Conservation (phyloP, 768 basidiomycete species). For the Suillus plorans region DNA sequence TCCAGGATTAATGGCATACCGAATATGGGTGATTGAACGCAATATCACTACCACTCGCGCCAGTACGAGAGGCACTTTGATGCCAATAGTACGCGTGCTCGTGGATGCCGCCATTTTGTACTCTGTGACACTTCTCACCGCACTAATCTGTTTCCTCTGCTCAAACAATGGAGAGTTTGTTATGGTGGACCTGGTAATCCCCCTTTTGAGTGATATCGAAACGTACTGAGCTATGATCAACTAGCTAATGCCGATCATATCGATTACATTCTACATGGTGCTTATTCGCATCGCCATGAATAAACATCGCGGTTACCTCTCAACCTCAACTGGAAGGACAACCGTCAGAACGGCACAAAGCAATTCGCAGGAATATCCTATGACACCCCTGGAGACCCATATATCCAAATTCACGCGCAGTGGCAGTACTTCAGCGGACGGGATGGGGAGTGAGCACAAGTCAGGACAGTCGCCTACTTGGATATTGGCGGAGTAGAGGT, state of each 20-base stretch:
- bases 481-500: neutral
- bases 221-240: neutral
- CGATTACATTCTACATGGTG: neutral
- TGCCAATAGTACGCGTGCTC: neutral
- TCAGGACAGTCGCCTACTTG: neutral
- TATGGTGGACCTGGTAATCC: constrained; percentile 6
- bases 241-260: neutral
- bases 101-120: constrained; percentile 8
- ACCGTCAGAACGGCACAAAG: neutral
- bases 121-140: constrained; percentile 2
- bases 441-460: neutral
- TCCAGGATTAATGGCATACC: neutral
- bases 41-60: neutral
- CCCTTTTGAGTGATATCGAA: neutral
- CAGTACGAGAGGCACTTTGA: neutral
- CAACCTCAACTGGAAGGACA: neutral
- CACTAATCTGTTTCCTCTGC: neutral
- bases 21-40: neutral
- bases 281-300: neutral
- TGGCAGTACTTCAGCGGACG: neutral
- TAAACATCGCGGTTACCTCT: neutral
- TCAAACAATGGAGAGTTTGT: constrained; percentile 7
- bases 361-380: neutral
- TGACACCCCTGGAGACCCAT: neutral
- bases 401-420: neutral